Evolutionary conservation across 169 alveolate species (phyloP).

Genomic region (Eimeria maxima): DNA sequence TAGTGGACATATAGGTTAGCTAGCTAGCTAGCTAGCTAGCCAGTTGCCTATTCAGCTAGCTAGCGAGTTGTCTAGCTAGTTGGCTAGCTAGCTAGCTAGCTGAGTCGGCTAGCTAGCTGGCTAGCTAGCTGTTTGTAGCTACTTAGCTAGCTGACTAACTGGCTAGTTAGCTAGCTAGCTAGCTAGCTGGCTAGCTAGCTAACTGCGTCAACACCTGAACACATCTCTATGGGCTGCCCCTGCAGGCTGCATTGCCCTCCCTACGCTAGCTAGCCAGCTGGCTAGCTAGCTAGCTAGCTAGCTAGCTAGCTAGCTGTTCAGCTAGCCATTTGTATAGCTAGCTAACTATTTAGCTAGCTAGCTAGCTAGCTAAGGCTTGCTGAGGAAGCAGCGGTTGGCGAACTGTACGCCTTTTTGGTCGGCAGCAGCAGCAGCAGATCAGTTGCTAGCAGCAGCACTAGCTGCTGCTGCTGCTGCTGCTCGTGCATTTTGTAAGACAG

Average conservation of each 20-base stretch:
- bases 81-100: not conserved
- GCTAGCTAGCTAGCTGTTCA: not conserved
- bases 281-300: not conserved
- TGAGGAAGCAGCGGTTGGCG: not conserved
- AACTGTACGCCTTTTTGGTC: not conserved
- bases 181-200: not conserved
- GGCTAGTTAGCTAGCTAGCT: not conserved
- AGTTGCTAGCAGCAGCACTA: not conserved
- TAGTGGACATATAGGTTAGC: not conserved
- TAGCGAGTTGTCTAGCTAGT: not conserved
- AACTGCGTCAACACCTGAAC: no score
- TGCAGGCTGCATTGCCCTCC: no score
- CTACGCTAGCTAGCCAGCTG: not conserved
- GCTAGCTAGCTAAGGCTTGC: not conserved
- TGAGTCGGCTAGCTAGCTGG: not conserved
- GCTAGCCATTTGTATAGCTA: not conserved
- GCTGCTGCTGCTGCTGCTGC: constrained; percentile 40
- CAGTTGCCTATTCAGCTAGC: not conserved
- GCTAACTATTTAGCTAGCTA: not conserved
- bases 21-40: not conserved
- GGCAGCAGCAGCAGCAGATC: not conserved
- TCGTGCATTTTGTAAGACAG: not conserved
- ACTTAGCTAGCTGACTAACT: not conserved
- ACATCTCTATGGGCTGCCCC: no score
- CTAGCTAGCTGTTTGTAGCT: not conserved